Evolutionary conservation across 1,139 yeast species (phyloP), one percentile per base, ranked within the genome.

Genomic region (Hanseniaspora gamundiae): DNA sequence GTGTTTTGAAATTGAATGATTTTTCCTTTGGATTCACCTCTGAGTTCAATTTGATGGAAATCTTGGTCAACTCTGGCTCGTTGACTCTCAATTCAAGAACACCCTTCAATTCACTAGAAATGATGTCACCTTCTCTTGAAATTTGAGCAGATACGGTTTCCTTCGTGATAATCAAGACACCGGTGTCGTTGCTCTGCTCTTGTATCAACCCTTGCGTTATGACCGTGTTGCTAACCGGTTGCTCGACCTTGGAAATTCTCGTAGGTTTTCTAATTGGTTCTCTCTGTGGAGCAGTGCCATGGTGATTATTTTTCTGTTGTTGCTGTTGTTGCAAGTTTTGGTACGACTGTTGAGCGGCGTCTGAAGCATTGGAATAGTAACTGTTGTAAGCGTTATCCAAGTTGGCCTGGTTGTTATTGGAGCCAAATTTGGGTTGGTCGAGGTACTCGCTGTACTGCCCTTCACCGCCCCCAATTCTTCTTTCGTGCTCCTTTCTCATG

Each of bases 71-170:
- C 29, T 71, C 73, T 13, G 81, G 69, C 55, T 86, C 75, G 59
- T 83, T 87, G 53, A 91, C 79, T 62, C 95, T 80, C 59, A 91
- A 70, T 64, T 86, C 94, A 54, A 91, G 70, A 54, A 83, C 94
- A 60, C 98, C 98, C 64, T 86, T 86, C 48, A 87, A 74, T 60
- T 88, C 96, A 40, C 87, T 76, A 26, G 77, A 69, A 44, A 73
- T 61, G 47, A 87, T 68, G 1, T 83, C 71, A 41, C 97, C 97
- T 56, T 88, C 96, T 58, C 97, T 80, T 22, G 82, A 69, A 49
- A 88, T 72, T 55, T 78, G 78, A 6, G 94, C 94, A 40, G 76
- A 70, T 48, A 87, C 69, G 53, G 80, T 79, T 65, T 91, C 98
- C 56, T 78, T 79, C 42, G 87, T 66, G 11, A 84, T 71, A 49